A percentile compares a stretch with the other conserved stretches of the same genome.
These are phyloP conservation scores for Coemansia sp. DNA, from an alignment of 192 early-diverging fungal genomes.

Conservation along the genomic window DNA sequence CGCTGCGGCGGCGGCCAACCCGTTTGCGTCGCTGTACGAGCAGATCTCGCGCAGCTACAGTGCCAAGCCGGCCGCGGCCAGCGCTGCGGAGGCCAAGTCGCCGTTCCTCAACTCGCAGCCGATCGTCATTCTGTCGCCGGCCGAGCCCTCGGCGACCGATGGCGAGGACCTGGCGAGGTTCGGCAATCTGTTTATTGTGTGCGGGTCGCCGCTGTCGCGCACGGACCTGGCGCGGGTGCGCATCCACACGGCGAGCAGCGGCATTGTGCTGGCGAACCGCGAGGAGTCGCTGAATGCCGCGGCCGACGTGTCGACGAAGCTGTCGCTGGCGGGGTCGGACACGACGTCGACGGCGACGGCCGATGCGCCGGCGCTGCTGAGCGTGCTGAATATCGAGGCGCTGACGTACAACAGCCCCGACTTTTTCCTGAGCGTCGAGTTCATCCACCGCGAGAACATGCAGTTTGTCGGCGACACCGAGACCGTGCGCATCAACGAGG, in stretches of 20 bases:
- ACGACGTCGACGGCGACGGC: constrained; percentile 54
- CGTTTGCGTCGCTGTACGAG: constrained; percentile 47
- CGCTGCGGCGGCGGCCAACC: constrained; percentile 4
- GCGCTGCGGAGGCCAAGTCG: not conserved
- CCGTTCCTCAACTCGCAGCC: constrained; percentile 49
- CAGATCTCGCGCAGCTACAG: constrained; percentile 52
- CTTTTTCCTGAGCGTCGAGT: constrained; percentile 71
- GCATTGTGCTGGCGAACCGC: constrained; percentile 60
- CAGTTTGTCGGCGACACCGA: constrained; percentile 71
- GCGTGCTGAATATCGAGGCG: constrained; percentile 66
- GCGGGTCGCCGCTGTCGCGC: constrained; percentile 59
- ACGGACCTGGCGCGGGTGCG: constrained; percentile 60
- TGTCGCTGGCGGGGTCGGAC: constrained; percentile 47
- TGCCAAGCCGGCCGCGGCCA: not conserved
- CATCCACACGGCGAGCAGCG: constrained; percentile 55
- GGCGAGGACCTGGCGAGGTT: constrained; percentile 52
- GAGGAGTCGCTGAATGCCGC: constrained; percentile 42
- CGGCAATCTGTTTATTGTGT: constrained; percentile 55
- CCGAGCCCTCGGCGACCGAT: constrained; percentile 43
- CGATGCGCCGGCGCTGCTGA: constrained; percentile 64
- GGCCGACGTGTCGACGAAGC: constrained; percentile 30
- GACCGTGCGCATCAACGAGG: constrained; percentile 56
- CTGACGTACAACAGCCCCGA: constrained; percentile 42
- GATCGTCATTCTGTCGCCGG: constrained; percentile 61
- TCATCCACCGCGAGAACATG: constrained; percentile 70